Evolutionary conservation across 129 eudicot species (phyloP).

Genomic region (sunflower (Helianthus annuus)): HanXRQr2.0-SUNRISE NC_035442.2:31942161-31942660

Average conservation of each 20-base stretch:
- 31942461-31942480: not conserved
- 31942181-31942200: constrained; percentile 32
- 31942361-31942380: too few relatives aligned
- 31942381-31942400: too few relatives aligned
- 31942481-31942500: not conserved
- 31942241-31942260: not conserved
- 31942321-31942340: too few relatives aligned
- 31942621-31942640: not conserved
- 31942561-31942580: not conserved
- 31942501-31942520: not conserved
- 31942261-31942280: not conserved
- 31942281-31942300: not conserved
- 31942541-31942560: not conserved
- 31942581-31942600: not conserved
- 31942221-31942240: not conserved
- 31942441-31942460: constrained; percentile 6
- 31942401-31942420: not conserved
- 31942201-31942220: constrained; percentile 7
- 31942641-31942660: not conserved
- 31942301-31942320: not conserved
- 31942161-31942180: constrained; percentile 43
- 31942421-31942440: not conserved
- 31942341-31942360: not conserved
- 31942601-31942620: not conserved
- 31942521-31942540: not conserved